Evolutionary conservation across 2,329 filamentous ascomycete species (phyloP).

Genomic region (Aspergillus fructus): DNA sequence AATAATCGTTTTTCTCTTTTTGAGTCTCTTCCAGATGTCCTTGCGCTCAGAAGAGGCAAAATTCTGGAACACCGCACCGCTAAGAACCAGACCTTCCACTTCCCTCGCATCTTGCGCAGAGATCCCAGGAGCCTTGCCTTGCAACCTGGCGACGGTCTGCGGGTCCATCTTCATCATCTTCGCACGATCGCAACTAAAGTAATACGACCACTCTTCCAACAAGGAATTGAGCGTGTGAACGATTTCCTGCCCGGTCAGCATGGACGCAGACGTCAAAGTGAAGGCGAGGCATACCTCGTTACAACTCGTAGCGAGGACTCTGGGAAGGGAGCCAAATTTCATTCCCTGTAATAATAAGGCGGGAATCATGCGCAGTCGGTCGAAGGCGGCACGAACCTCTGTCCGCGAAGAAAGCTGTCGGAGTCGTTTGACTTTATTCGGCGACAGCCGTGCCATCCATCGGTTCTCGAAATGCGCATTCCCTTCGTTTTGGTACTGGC

Average conservation of each 20-base stretch:
- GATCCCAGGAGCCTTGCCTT: conserved; percentile 20
- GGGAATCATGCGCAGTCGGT: conserved; percentile 14
- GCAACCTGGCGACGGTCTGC: conserved; percentile 18
- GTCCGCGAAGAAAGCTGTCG: conserved; percentile 4
- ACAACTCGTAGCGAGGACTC: conserved; percentile 11
- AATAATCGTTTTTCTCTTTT: neutral
- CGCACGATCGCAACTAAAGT: conserved; percentile 10
- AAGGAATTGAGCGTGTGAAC: conserved; percentile 18
- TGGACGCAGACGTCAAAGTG: neutral
- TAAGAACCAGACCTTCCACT: conserved; percentile 16
- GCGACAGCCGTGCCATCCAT: conserved; percentile 12
- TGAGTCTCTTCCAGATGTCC: neutral
- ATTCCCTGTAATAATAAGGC: conserved; percentile 12
- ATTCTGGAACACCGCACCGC: conserved; percentile 16
- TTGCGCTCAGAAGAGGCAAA: conserved; percentile 17
- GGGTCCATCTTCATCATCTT: conserved; percentile 21
- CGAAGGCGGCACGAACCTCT: conserved; percentile 12
- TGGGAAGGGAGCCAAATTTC: conserved; percentile 17
- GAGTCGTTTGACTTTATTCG: conserved; percentile 12
- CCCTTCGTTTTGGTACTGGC: neutral
- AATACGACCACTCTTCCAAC: conserved; percentile 18
- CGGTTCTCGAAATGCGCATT: neutral
- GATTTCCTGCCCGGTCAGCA: conserved; percentile 18
- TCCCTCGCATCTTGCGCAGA: conserved; percentile 8
- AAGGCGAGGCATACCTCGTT: conserved; percentile 13